A percentile compares a stretch with the other conserved stretches of the same genome.
Conservation (phyloP, 345 rosid genomes). For the Linum tenue region DNA sequence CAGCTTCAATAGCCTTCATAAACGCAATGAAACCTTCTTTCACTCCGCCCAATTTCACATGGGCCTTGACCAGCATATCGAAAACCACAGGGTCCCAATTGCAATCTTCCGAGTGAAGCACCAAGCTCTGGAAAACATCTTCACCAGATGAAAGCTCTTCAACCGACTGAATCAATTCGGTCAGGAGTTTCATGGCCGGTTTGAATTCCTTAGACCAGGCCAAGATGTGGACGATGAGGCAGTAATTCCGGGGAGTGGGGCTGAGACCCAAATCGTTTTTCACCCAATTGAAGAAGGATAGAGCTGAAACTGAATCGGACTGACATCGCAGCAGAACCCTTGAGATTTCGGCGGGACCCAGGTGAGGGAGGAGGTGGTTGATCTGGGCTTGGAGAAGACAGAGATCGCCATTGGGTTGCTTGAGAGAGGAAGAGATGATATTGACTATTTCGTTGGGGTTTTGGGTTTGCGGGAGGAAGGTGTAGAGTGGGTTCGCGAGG, state of each 20-base stretch:
- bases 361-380: slow-evolving; percentile 32
- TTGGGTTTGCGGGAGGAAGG: slow-evolving; percentile 43
- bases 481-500: slow-evolving; percentile 38
- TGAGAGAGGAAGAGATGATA: slow-evolving; percentile 47
- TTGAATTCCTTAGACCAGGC: slow-evolving; percentile 43
- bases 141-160: slow-evolving; percentile 14
- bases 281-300: slow-evolving; percentile 56
- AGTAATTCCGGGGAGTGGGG: slow-evolving; percentile 39
- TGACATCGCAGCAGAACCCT: slow-evolving; percentile 64
- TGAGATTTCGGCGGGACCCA: slow-evolving; percentile 44
- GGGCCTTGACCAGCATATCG: slow-evolving; percentile 61
- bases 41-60: slow-evolving; percentile 38
- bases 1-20: slow-evolving; percentile 35
- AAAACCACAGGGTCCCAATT: slow-evolving; percentile 62
- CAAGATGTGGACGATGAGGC: slow-evolving; percentile 48
- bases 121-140: slow-evolving; percentile 37
- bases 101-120: slow-evolving; percentile 41
- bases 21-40: slow-evolving; percentile 37
- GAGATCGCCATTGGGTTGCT: slow-evolving; percentile 20
- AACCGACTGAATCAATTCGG: slow-evolving; percentile 30
- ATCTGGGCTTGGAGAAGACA: slow-evolving; percentile 20
- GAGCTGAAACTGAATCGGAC: slow-evolving; percentile 46
- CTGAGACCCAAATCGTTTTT: slow-evolving; percentile 36
- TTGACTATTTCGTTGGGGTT: slow-evolving; percentile 59
- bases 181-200: slow-evolving; percentile 40